A percentile compares a stretch with the other conserved stretches of the same genome.
Evolutionary conservation across 78 protist species (phyloP).

Genomic region (Planoprotostelium fungivorum): DNA sequence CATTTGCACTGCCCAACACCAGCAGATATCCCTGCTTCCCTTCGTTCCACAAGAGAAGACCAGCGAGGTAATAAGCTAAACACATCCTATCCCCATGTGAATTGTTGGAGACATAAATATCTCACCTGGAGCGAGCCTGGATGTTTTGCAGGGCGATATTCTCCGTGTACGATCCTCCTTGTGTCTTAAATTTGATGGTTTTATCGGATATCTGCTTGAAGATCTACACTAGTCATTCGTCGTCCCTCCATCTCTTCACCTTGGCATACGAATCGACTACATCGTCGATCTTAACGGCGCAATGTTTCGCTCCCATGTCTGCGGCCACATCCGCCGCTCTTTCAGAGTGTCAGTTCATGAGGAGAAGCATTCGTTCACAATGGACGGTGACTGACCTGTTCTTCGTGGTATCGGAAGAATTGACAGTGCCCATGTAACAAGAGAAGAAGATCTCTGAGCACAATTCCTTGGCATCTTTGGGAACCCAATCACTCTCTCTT

Average conservation of each 20-base stretch:
- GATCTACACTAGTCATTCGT: not conserved
- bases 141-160: slow-evolving; percentile 86
- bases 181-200: slow-evolving; percentile 35
- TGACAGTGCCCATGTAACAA: slow-evolving; percentile 68
- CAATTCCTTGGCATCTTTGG: slow-evolving; percentile 21
- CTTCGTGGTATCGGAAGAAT: slow-evolving; percentile 57
- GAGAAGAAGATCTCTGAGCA: slow-evolving; percentile 44
- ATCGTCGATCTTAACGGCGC: slow-evolving; percentile 45
- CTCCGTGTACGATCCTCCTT: slow-evolving; percentile 49
- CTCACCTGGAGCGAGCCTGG: slow-evolving; percentile 51
- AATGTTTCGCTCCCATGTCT: slow-evolving; percentile 38
- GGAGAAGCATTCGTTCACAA: too few relatives aligned
- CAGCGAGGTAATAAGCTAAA: slow-evolving; percentile 69
- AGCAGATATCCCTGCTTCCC: slow-evolving; percentile 63
- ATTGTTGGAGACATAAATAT: not conserved
- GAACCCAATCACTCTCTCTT: slow-evolving; percentile 14
- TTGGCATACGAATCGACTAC: slow-evolving; percentile 23
- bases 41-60: slow-evolving; percentile 65
- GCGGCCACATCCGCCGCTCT: slow-evolving; percentile 28
- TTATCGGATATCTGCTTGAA: slow-evolving; percentile 7
- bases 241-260: not conserved
- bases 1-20: slow-evolving; percentile 84
- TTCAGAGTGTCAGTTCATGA: not conserved
- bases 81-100: slow-evolving; percentile 60
- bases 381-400: slow-evolving; percentile 13